Evolutionary conservation across 352 stramenopile genomes (phyloP), one percentile per base, ranked within the genome.

Genomic region (Vaucheria bursata): DNA sequence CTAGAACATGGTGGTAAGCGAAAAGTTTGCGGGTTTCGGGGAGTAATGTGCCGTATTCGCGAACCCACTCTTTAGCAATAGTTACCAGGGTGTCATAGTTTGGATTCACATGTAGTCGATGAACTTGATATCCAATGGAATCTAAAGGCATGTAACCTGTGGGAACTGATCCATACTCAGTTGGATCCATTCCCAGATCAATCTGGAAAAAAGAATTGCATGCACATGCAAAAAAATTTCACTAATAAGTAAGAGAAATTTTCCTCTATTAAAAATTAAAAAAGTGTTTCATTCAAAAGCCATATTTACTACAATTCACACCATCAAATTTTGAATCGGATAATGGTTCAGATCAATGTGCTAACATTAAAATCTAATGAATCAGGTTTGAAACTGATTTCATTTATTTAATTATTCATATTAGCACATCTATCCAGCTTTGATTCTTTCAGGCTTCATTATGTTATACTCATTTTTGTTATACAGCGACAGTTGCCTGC

Each of bases 61-160:
- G n/a, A 2, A 82, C 77, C 77, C 77, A 81, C 36, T 75, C 38
- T 50, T 81, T 67, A 12, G 75, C 75, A 39, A 81, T 81, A 52
- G 29, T 35, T 3, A 78, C 49, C 7, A 81, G 75, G 38, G 77
- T 70, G 40, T 66, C 36, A 37, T 72, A 81, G 50, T 36, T 67
- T 32, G 69, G 67, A 25, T 38, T 68, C 7, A 81, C 75, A 25
- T 70, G 75, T 12, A 81, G 75, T 37, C 59, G 49, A 8, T 80
- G 65, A 35, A 80, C 59, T 29, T 77, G 36, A 2, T 36, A 5
- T 25, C n/a, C 39, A 29, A 69, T 38, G 59, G 5, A 8, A 38
- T 4, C 59, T 8, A 18, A 29, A 34, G 59, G 59, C 8, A 69
- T 69, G 59, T 69, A 69, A 29, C 34, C 18, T 4, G 5, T 18